phyloP scores from a whole-genome alignment of 805 yeast species.

The Pichia thaimueangensis region DNA sequence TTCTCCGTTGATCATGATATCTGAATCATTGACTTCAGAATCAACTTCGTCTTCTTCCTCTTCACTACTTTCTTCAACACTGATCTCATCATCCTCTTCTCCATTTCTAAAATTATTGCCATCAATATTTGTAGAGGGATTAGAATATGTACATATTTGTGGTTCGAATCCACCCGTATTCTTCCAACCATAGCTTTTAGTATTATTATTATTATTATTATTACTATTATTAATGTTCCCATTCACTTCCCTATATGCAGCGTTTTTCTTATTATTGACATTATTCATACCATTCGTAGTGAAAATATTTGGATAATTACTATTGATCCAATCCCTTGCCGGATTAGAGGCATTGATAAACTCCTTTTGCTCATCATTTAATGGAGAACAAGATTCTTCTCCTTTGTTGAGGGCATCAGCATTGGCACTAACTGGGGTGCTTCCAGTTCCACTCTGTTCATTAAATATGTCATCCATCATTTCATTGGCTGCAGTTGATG shows the following conservation, averaged over 20 bases:
- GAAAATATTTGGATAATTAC: neutral
- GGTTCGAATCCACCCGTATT: conserved; percentile 6
- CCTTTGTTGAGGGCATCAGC: neutral
- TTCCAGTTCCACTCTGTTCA: no score
- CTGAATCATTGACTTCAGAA: no score
- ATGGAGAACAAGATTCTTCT: no score
- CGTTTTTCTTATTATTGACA: neutral
- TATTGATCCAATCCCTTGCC: conserved; percentile 1
- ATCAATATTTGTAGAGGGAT: conserved; percentile 1
- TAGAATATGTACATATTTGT: no score
- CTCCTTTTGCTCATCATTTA: neutral
- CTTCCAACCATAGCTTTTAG: neutral
- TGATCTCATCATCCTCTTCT: conserved; percentile 5
- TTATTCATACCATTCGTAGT: no score
- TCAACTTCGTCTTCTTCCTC: conserved; percentile 1
- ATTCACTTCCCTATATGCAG: neutral
- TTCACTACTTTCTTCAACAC: neutral
- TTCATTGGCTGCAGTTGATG: neutral
- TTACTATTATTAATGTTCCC: neutral
- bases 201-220: neutral
- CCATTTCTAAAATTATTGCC: neutral
- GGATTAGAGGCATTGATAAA: neutral
- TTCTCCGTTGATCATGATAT: neutral
- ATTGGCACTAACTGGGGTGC: neutral
- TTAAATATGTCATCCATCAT: conserved; percentile 13